Base-by-base conservation (phyloP, 1,284 basidiomycete species). In the Heliocybe sulcata region DNA sequence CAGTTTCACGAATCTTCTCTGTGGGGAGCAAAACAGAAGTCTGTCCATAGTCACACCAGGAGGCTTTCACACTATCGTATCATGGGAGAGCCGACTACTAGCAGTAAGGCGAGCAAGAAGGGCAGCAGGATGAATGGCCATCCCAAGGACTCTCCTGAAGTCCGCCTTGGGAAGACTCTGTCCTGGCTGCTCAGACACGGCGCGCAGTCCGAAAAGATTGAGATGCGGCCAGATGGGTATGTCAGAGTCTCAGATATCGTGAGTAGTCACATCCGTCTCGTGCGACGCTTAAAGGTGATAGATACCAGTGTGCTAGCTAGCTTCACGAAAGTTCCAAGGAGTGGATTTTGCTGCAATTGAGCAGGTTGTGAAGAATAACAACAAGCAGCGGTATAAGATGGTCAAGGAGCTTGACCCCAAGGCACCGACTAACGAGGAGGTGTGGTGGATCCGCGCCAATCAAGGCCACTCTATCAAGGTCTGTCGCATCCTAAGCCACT, bases 381-480 rank as follows among this genome's bases (percentile, higher is more conserved):
- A 77, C 35, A 97, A 97, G 68, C 77, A 87, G 59, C 76, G 94
- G 56, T 97, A 86, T 64, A 79, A 83, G 59, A 73, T 96, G 48
- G 60, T 83, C 19, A 75, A 76, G 55, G 89, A 90, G 52, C 71
- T 76, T 14, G 77, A 81, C 60, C 55, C 61, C 3, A 66, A 66
- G 0, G 58, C 63, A 14, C 70, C 67, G 20, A 67, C 63, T 26
- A 65, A 67, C 3, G 56, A 64, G 9, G 68, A 74, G 8, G 69
- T 78, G 20, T 90, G 87, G 82, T 94, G 87, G 83, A 94, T 98
- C 61, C 79, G 93, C 50, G 96, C 96, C 0, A 93, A 92, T 58
- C 96, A 98, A 70, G 97, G 96, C 0, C 96, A 98, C 72, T 91
- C 93, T 1, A 73, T 95, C 38, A 79, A 85, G 72, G 91, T 87